These are phyloP conservation scores for Kazachstania kunashirensis DNA, from an alignment of 805 yeast species.

Conservation along the genomic window DNA sequence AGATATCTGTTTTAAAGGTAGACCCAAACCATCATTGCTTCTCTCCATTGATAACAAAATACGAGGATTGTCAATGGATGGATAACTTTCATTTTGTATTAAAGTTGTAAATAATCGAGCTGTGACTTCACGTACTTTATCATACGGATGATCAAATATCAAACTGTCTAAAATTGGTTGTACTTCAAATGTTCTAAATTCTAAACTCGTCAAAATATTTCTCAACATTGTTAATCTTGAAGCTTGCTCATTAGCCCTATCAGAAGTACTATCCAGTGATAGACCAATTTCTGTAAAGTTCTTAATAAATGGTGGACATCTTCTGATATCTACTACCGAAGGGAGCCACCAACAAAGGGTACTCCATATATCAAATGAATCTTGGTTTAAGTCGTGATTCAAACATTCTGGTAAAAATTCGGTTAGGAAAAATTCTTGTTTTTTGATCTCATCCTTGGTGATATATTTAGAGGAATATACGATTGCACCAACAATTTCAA, in stretches of 20 bases:
- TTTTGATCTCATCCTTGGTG: conserved; percentile 24
- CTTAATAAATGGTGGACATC: conserved; percentile 45
- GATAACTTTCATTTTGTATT: conserved; percentile 21
- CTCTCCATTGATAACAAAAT: conserved; percentile 9
- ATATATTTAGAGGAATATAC: conserved; percentile 40
- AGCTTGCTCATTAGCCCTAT: conserved; percentile 56
- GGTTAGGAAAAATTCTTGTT: conserved; percentile 40
- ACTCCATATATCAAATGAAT: conserved; percentile 64
- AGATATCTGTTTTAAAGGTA: conserved; percentile 25
- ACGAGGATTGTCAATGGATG: conserved; percentile 12
- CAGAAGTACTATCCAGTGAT: conserved; percentile 38
- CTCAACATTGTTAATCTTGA: conserved; percentile 45
- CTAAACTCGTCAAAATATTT: conserved; percentile 39
- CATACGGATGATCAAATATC: conserved; percentile 53
- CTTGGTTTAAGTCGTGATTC: conserved; percentile 57
- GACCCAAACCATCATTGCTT: conserved; percentile 30
- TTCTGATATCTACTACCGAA: conserved; percentile 53
- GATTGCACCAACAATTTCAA: conserved; percentile 63
- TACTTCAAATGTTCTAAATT: conserved; percentile 48
- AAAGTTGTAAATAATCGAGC: conserved; percentile 43
- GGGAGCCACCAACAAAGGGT: conserved; percentile 70
- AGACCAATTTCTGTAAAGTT: conserved; percentile 37
- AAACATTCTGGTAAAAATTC: conserved; percentile 39
- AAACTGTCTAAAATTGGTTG: conserved; percentile 36
- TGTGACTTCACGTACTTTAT: conserved; percentile 57